Percentiles rank a stretch among this genome's conserved stretches.
These are phyloP conservation scores for Mallotus repandus DNA, from an alignment of 441 rosid species.

Conservation along the genomic window DNA sequence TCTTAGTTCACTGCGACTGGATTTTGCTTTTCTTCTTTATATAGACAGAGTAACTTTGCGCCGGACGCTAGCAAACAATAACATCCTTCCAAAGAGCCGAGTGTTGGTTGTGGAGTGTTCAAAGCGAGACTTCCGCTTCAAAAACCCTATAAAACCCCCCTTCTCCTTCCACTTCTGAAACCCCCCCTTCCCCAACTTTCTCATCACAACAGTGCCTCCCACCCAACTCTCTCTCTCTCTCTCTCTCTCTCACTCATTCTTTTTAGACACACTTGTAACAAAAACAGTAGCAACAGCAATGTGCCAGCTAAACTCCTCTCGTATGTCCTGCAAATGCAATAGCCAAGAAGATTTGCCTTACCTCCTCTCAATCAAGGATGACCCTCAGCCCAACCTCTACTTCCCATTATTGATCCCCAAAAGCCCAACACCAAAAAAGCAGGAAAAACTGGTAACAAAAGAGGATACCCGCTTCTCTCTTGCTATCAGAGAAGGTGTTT, in stretches of 20 bases:
- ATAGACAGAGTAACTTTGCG: not conserved
- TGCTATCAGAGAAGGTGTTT: slow-evolving; percentile 45
- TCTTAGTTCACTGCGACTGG: slow-evolving; percentile 22
- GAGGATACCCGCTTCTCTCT: slow-evolving; percentile 27
- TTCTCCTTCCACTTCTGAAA: not conserved
- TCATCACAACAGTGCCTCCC: not conserved
- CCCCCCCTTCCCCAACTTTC: not conserved
- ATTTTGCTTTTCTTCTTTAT: not conserved
- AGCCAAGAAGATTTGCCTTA: slow-evolving; percentile 18
- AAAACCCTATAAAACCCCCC: slow-evolving; percentile 36
- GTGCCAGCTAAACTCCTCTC: slow-evolving; percentile 34
- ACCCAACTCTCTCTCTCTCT: slow-evolving; percentile 4
- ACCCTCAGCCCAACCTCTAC: slow-evolving; percentile 26
- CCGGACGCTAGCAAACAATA: slow-evolving; percentile 20
- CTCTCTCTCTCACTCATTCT: not conserved
- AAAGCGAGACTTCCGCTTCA: not conserved
- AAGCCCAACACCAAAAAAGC: slow-evolving; percentile 17
- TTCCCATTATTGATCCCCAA: slow-evolving; percentile 20
- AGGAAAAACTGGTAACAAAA: not conserved
- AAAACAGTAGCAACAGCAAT: slow-evolving; percentile 24
- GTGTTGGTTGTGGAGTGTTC: not conserved
- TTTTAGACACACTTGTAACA: not conserved
- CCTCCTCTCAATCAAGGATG: slow-evolving; percentile 16
- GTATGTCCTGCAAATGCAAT: slow-evolving; percentile 23
- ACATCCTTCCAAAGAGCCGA: slow-evolving; percentile 12